Base-by-base conservation (phyloP, 2,329 filamentous ascomycete genomes). In the Thielaviopsis musarum region DNA sequence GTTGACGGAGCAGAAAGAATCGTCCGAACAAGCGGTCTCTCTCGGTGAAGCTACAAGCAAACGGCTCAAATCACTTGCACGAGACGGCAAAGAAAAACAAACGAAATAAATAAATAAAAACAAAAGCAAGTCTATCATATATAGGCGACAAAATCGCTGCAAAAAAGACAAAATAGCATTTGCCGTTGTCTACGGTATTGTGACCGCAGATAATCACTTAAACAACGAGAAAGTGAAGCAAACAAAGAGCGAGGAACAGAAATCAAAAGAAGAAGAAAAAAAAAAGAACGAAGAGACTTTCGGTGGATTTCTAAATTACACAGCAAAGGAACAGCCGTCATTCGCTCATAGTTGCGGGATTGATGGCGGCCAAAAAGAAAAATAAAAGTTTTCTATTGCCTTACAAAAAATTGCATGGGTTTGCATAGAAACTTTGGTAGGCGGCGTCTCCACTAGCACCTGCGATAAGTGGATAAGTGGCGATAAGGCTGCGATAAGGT, bases 61-160 rank as follows among this genome's bases (percentile, higher is more conserved):
- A 34, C 30, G 30, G 58, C 24, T 17, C 15, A 38, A 10, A 22
- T 52, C 53, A 12, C 19, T 49, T 24, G 19, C 60, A 62, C 62
- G 38, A 45, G 15, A 45, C 6, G 9, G 52, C 56, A 17, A 66
- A 63, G 63, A 66, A 64, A 63, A 64, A 67, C 63, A 52, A 62
- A 59, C 21, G 28, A 59, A 24, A 62, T 45, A 57, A 56, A 52
- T 48, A 52, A 58, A 15, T 49, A 21, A 49, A 12, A 28, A 45
- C 26, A 28, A 52, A 59, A 56, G 15, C 38, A 34, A 28, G 28
- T 56, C 55, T 49, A 56, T 56, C 41, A 28, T 19, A 45, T 21
- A 34, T 10, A 49, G 55, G 38, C 55, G 28, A 56, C 48, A 41
- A 24, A 56, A 24, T 49, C 55, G 55, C 41, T 48, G 55, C 45